A percentile compares a stretch with the other conserved stretches of the same genome.
phyloP scores from a whole-genome alignment of 805 yeast species.

The Cyberlindnera petersonii region DNA sequence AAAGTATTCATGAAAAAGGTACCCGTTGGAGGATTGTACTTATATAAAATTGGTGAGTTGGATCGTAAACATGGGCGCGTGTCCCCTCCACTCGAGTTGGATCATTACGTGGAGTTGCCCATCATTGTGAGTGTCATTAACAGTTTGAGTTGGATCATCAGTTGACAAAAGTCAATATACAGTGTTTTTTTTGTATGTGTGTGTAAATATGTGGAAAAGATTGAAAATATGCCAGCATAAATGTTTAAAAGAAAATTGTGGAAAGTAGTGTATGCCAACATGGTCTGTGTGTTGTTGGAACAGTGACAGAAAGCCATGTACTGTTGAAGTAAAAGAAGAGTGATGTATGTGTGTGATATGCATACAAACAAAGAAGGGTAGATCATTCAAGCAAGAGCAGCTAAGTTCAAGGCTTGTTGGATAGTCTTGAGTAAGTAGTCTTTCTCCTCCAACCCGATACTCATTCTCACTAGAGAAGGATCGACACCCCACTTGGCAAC shows the following conservation, averaged over 20 bases:
- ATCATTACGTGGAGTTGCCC: conserved; percentile 8
- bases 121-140: conserved; percentile 8
- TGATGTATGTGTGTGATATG: neutral
- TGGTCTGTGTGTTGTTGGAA: conserved; percentile 8
- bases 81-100: conserved; percentile 17
- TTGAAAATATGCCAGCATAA: conserved; percentile 7
- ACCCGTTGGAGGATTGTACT: conserved; percentile 14
- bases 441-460: conserved; percentile 80
- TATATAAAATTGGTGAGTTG: neutral
- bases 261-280: neutral
- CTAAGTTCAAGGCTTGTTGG: conserved; percentile 22
- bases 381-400: conserved; percentile 15
- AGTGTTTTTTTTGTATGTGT: too few relatives aligned
- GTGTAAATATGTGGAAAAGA: neutral
- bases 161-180: neutral
- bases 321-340: conserved; percentile 8
- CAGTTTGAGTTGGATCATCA: conserved; percentile 15
- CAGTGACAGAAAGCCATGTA: conserved; percentile 7
- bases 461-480: conserved; percentile 68
- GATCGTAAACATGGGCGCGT: conserved; percentile 7
- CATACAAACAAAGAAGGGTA: neutral
- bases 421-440: conserved; percentile 40
- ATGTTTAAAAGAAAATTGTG: neutral
- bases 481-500: conserved; percentile 83
- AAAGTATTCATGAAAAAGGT: neutral